phyloP scores from a whole-genome alignment of 2,329 filamentous ascomycete genomes.

The Colletotrichum agaves region DNA sequence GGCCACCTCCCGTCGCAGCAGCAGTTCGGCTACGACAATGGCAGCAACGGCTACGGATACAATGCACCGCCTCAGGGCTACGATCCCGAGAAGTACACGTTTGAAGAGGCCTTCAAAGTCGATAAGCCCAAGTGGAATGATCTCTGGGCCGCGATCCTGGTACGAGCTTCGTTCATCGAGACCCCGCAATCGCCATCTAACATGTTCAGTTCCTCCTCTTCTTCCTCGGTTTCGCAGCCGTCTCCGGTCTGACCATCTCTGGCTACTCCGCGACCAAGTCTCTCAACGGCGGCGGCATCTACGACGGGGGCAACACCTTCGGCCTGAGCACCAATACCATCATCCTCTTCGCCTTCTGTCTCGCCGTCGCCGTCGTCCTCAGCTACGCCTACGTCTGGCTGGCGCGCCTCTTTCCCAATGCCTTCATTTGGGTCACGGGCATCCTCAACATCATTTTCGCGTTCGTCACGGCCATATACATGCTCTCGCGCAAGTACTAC shows the following conservation, averaged over 20 bases:
- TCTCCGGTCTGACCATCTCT: constrained; percentile 79
- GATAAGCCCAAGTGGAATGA: constrained; percentile 91
- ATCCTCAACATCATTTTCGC: constrained; percentile 88
- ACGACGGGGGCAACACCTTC: constrained; percentile 72
- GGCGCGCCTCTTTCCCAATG: constrained; percentile 83
- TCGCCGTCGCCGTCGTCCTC: constrained; percentile 78
- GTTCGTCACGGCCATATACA: constrained; percentile 87
- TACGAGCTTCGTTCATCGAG: constrained; percentile 51
- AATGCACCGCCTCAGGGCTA: constrained; percentile 47
- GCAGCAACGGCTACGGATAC: constrained; percentile 48
- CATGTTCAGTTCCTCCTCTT: constrained; percentile 71
- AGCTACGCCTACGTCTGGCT: constrained; percentile 81
- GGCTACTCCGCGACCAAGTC: constrained; percentile 75
- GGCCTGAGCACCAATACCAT: constrained; percentile 84
- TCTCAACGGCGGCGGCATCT: constrained; percentile 78
- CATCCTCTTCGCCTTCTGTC: constrained; percentile 83
- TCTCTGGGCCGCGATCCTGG: constrained; percentile 85
- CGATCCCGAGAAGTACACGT: constrained; percentile 64
- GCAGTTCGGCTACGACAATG: constrained; percentile 32
- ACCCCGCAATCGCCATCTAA: constrained; percentile 35
- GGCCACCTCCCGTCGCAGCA: constrained; percentile 39
- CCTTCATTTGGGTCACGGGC: constrained; percentile 92
- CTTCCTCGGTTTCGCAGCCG: constrained; percentile 77
- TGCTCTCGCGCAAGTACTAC: constrained; percentile 80
- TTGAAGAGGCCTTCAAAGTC: constrained; percentile 85